These are phyloP conservation scores for Firmiana major DNA, from an alignment of 345 rosid species.

Conservation along the genomic window DNA sequence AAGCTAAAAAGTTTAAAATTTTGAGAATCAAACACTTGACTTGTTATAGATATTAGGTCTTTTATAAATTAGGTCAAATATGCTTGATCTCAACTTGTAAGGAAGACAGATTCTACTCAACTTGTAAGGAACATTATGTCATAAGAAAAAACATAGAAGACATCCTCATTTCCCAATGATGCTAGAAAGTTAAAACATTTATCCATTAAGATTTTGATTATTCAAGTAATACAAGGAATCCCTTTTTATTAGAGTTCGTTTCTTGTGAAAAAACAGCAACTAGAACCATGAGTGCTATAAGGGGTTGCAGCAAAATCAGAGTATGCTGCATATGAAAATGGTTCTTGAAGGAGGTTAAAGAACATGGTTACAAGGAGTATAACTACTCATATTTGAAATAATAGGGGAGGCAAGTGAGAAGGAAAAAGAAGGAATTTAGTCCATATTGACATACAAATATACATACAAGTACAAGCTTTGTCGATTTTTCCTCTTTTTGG, in stretches of 20 bases:
- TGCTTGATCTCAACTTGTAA: too few relatives aligned
- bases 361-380: background rate
- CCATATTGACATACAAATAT: conserved; percentile 17
- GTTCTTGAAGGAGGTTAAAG: background rate
- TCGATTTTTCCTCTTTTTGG: background rate
- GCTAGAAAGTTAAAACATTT: background rate
- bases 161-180: background rate
- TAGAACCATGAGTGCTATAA: background rate
- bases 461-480: conserved; percentile 19
- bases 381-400: background rate
- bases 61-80: too few relatives aligned
- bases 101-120: too few relatives aligned
- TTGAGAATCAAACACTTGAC: too few relatives aligned
- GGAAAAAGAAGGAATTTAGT: background rate
- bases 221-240: background rate
- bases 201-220: background rate
- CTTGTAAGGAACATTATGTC: background rate
- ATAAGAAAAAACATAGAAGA: background rate
- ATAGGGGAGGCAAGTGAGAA: background rate
- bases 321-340: background rate
- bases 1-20: too few relatives aligned
- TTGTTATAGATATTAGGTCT: too few relatives aligned
- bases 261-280: background rate
- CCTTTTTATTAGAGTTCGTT: too few relatives aligned
- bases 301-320: background rate